Evolutionary conservation across 106 monocot genomes (phyloP), one percentile per base, ranked within the genome.

Genomic region (Allium cepa): DNA sequence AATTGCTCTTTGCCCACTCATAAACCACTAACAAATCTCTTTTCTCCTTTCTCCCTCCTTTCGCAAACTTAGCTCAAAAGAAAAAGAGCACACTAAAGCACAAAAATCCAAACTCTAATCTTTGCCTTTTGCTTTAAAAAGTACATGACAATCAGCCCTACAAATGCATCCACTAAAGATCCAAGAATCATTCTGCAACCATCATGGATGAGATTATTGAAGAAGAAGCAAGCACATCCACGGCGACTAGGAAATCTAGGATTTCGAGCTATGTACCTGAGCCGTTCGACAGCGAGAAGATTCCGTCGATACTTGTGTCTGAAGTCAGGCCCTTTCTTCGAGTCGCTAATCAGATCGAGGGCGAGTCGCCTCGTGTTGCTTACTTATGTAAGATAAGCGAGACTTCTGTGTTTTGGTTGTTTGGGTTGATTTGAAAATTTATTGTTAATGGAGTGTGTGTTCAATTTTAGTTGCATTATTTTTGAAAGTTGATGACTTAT

Each of bases 251-350:
- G 45, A 16, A 68, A 26, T 55, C 72, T 50, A 64, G 15, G 16
- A 50, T 8, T 50, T 57, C 49, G 27, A 6, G 56, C 53, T 60
- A 68, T 56, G 76, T 63, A 9, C 74, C 58, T 59, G 64, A 76
- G 76, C 83, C 73, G 18, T 90, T 90, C 68, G 86, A 90, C 71
- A 90, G 90, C 77, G 90, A 91, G 87, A 91, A 91, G 77, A 26
- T 91, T 18, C 90, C 90, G 48, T 64, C 67, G 18, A 69, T 58
- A 0, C 73, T 91, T 49, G 77, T 79, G 11, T 71, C 81, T 10
- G 84, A 84, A 50, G 72, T 87, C 60, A 80, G 83, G 55, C 71
- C 15, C 11, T 87, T 91, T 77, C 86, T 91, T 47, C 83, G 90
- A 53, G 84, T 87, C 26, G 90, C 90, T 70, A 91, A 91, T 68